Base-by-base conservation (phyloP, 768 basidiomycete genomes). In the Porpolomopsis calyptriformis region DNA sequence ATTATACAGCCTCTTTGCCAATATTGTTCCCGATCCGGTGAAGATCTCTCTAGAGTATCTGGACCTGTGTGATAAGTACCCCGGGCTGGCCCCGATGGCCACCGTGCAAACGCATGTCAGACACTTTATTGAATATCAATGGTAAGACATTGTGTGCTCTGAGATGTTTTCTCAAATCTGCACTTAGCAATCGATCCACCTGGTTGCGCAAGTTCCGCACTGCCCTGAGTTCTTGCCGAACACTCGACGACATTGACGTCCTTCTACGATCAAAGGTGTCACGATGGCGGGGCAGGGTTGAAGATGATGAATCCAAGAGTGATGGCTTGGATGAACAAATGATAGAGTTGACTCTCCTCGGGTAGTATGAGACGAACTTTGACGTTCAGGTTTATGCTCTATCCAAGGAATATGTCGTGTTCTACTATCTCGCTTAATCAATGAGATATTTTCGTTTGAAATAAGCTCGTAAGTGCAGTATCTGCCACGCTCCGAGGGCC, bases 401-500 rank as follows among this genome's bases (percentile, higher is more conserved):
- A n/a, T n/a, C n/a, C n/a, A n/a, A n/a, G n/a, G n/a, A n/a, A n/a
- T n/a, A n/a, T n/a, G 14, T 31, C 29, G 29, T 31, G 29, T 31
- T 31, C 29, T 31, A 38, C 42, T 26, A n/a, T 18, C 37, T 39
- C 18, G 34, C 39, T 36, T 65, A 85, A 58, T 92, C 89, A 57
- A 92, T 92, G 58, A 92, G 80, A 65, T 92, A 90, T 66, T 92
- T 96, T 58, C 85, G 77, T 70, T 89, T 92, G 78, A 98, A 97
- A 78, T 86, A 98, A 4, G 90, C 77, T 38, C 92, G 80, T 11
- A 99, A 70, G 59, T 98, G 94, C 60, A 96, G 67, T 37, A 99
- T 86, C 67, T 97, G 92, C 96, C 94, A 99, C 36, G 74, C 75
- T 5, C 96, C 93, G 29, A 97, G 71, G 22, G 70, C 77, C 25